Conservation (phyloP, 441 rosid genomes). For the Macaranga tanarius region DNA sequence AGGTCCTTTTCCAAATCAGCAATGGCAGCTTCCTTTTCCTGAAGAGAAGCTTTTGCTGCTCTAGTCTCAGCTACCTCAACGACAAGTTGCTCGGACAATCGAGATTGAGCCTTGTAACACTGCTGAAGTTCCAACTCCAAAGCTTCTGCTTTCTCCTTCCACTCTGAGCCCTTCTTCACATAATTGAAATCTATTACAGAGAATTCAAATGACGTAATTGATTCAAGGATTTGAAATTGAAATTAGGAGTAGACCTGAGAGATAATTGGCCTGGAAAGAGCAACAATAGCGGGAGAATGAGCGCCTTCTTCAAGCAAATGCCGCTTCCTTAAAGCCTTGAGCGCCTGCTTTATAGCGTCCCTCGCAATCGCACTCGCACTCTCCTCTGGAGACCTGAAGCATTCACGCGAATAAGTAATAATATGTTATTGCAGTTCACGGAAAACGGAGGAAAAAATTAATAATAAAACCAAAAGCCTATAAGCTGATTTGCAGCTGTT, state of each 20-base stretch:
- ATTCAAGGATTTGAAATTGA: no score
- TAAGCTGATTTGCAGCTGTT: background rate
- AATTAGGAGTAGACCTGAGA: constrained; percentile 50
- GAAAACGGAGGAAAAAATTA: no score
- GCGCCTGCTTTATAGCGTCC: constrained; percentile 77
- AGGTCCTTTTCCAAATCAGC: constrained; percentile 51
- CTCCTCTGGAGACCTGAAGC: constrained; percentile 58
- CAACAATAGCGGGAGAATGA: constrained; percentile 74
- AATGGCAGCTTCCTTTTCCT: constrained; percentile 63
- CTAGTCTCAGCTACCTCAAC: constrained; percentile 85
- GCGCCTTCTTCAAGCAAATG: constrained; percentile 93
- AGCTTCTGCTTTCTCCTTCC: constrained; percentile 90
- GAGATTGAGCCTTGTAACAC: constrained; percentile 86
- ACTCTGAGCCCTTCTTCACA: constrained; percentile 69
- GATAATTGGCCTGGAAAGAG: constrained; percentile 78
- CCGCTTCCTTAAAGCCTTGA: constrained; percentile 75
- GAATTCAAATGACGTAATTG: no score
- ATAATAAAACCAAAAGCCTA: no score
- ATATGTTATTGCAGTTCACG: no score
- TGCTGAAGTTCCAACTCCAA: constrained; percentile 83
- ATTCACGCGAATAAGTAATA: background rate
- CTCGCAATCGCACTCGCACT: constrained; percentile 29
- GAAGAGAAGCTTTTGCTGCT: constrained; percentile 60
- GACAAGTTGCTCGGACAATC: constrained; percentile 84
- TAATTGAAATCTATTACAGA: background rate